Conservation (phyloP, 78 protist species). For the Dictyostelium intermedium region DNA sequence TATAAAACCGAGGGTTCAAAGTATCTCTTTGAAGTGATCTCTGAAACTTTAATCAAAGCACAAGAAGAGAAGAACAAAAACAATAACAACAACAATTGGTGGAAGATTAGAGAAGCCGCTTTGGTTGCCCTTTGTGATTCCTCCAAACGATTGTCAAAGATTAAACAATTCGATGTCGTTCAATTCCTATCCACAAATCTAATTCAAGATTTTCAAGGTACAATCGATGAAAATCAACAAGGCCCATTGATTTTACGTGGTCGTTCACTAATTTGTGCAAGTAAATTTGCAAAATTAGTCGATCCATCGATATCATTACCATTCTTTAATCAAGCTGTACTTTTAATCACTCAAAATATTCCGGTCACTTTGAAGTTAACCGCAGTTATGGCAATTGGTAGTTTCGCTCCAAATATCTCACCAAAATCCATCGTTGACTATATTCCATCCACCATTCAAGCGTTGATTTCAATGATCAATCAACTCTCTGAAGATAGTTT, state of each 20-base stretch:
- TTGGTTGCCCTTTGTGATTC: background rate
- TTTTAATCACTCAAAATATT: background rate
- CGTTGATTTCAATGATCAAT: background rate
- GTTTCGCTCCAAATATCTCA: background rate
- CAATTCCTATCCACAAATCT: background rate
- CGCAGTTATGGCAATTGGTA: constrained; percentile 10
- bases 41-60: background rate
- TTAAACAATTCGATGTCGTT: constrained; percentile 4
- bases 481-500: background rate
- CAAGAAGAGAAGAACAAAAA: background rate
- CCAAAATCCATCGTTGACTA: background rate
- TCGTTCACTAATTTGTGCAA: constrained; percentile 20
- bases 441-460: background rate
- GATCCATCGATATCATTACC: constrained; percentile 15
- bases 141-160: background rate
- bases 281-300: background rate
- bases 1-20: background rate
- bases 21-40: background rate
- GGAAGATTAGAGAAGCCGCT: constrained; percentile 28
- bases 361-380: constrained; percentile 6
- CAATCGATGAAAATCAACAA: background rate
- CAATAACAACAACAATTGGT: background rate
- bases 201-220: background rate
- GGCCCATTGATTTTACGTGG: constrained; percentile 8
- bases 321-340: constrained; percentile 13